These are phyloP conservation scores for Ceraceosorus guamensis DNA, from an alignment of 1,284 basidiomycete species.

Conservation along the genomic window DNA sequence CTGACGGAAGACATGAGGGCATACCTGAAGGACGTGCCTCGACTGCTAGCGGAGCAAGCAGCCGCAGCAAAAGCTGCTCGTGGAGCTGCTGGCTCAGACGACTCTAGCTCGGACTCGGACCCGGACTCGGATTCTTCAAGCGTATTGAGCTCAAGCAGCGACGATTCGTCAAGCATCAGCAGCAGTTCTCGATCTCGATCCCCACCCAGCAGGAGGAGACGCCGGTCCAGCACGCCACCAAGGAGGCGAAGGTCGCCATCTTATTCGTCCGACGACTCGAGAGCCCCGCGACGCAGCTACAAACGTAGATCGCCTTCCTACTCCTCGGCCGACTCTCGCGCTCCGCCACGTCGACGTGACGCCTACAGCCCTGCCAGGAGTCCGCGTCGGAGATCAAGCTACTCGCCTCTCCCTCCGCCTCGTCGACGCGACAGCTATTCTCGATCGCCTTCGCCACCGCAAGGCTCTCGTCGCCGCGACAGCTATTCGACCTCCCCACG, in stretches of 20 bases:
- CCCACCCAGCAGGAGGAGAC: not conserved
- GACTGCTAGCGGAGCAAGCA: constrained; percentile 82
- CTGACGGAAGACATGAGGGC: constrained; percentile 95
- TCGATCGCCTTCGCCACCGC: not conserved
- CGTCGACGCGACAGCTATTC: not conserved
- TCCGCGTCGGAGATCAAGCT: too few species aligned
- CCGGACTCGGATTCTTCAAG: constrained; percentile 47
- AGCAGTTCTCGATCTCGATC: constrained; percentile 5
- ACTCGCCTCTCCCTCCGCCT: not conserved
- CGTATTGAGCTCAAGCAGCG: constrained; percentile 8
- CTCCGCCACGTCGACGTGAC: not conserved
- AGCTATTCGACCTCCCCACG: not conserved
- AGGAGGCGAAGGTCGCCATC: too few species aligned
- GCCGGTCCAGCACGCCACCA: too few species aligned
- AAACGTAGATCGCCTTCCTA: not conserved
- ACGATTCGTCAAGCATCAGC: constrained; percentile 5
- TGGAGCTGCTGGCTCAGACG: constrained; percentile 67
- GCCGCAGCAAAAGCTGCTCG: constrained; percentile 53
- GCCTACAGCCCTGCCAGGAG: not conserved
- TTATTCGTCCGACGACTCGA: too few species aligned
- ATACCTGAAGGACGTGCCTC: constrained; percentile 88
- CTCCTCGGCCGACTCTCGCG: not conserved
- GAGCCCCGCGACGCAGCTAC: not conserved
- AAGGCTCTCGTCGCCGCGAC: not conserved
- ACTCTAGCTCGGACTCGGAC: constrained; percentile 53